A percentile compares a stretch with the other conserved stretches of the same genome.
Evolutionary conservation across 2,329 filamentous ascomycete genomes (phyloP).

Genomic region (Pestalotiopsis sp.): DNA sequence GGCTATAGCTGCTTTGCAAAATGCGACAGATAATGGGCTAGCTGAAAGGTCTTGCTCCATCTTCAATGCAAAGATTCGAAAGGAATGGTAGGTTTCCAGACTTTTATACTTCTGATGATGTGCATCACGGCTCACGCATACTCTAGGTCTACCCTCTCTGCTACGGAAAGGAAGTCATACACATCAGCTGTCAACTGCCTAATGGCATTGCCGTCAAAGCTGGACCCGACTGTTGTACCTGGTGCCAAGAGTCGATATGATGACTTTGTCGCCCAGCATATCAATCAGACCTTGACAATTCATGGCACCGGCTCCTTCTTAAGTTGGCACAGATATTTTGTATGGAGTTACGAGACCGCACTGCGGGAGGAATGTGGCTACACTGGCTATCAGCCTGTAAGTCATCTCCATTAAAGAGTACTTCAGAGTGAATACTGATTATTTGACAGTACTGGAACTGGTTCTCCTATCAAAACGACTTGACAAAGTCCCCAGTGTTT

Average conservation of each 20-base stretch:
- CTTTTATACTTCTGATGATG: not conserved
- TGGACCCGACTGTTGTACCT: slow-evolving; percentile 2
- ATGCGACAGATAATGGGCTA: not conserved
- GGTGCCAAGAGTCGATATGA: slow-evolving; percentile 27
- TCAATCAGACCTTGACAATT: slow-evolving; percentile 33
- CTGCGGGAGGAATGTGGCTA: slow-evolving; percentile 41
- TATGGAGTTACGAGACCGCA: slow-evolving; percentile 13
- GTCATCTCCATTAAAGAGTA: not conserved
- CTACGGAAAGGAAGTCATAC: slow-evolving; percentile 29
- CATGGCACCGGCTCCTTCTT: slow-evolving; percentile 29
- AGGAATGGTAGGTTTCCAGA: slow-evolving; percentile 21
- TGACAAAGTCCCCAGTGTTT: slow-evolving; percentile 52
- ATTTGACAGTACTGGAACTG: slow-evolving; percentile 52
- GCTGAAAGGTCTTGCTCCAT: slow-evolving; percentile 7
- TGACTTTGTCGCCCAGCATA: slow-evolving; percentile 41
- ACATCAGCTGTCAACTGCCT: slow-evolving; percentile 21
- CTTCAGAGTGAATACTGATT: not conserved
- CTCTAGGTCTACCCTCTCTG: slow-evolving; percentile 29
- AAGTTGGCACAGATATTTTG: slow-evolving; percentile 18
- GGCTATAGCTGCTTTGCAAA: slow-evolving; percentile 2
- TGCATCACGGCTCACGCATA: not conserved
- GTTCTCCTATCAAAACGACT: slow-evolving; percentile 46
- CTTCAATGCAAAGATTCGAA: slow-evolving; percentile 18
- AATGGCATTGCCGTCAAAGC: slow-evolving; percentile 11
- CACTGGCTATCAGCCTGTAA: slow-evolving; percentile 38